Percentiles rank a stretch among this genome's conserved stretches.
Conservation (phyloP, 495 filamentous ascomycete genomes). For the Penicillium atrosanguineum region DNA sequence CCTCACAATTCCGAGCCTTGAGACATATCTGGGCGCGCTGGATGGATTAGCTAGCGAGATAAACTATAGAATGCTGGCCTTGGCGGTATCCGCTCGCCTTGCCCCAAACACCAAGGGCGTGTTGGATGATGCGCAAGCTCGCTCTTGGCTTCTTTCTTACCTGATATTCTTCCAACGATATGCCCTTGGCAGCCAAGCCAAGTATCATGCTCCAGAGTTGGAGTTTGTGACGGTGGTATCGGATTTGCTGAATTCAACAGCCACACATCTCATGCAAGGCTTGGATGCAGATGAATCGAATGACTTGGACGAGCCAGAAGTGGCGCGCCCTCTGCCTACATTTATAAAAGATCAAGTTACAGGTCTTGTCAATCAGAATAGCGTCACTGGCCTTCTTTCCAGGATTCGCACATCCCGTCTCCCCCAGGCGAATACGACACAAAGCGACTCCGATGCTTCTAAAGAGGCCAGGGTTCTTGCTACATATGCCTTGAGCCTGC, state of each 20-base stretch:
- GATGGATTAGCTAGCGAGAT: constrained; percentile 47
- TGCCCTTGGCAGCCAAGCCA: constrained; percentile 41
- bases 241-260: constrained; percentile 58
- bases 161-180: constrained; percentile 71
- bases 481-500: constrained; percentile 79
- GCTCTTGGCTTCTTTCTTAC: constrained; percentile 77
- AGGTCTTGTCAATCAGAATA: constrained; percentile 64
- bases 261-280: constrained; percentile 53
- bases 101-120: constrained; percentile 26
- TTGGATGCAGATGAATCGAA: constrained; percentile 51
- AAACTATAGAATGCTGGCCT: constrained; percentile 54
- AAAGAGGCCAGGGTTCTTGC: constrained; percentile 74
- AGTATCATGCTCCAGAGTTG: constrained; percentile 47
- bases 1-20: constrained; percentile 49
- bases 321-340: constrained; percentile 40
- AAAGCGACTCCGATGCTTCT: constrained; percentile 28
- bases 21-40: constrained; percentile 39
- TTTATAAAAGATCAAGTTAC: constrained; percentile 61
- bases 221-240: constrained; percentile 66
- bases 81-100: constrained; percentile 39
- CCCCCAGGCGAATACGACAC: constrained; percentile 24
- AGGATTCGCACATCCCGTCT: constrained; percentile 35
- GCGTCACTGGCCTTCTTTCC: constrained; percentile 57
- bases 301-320: constrained; percentile 28
- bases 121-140: constrained; percentile 33